phyloP scores from a whole-genome alignment of 139 green algal genomes.

The Nannochloris sp. region DNA sequence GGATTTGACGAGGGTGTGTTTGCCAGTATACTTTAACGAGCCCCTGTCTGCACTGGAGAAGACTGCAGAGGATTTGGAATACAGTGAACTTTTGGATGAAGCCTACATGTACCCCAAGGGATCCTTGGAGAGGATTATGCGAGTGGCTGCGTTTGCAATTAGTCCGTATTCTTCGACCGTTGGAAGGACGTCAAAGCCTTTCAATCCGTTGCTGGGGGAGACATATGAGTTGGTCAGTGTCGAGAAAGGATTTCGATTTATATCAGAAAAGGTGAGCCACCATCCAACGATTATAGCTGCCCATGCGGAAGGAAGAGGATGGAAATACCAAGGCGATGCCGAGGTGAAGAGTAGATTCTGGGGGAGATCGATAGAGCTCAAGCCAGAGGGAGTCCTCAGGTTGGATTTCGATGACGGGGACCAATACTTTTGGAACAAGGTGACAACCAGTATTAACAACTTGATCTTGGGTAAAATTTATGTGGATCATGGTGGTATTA shows the following conservation, averaged over 20 bases:
- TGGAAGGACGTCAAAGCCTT: constrained; percentile 50
- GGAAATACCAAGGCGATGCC: constrained; percentile 59
- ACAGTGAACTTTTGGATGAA: constrained; percentile 65
- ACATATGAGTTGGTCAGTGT: constrained; percentile 58
- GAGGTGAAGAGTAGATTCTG: constrained; percentile 90
- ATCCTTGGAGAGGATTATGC: constrained; percentile 46
- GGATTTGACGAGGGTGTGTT: constrained; percentile 75
- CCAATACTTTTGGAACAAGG: constrained; percentile 69
- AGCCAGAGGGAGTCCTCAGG: constrained; percentile 53
- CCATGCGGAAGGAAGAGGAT: constrained; percentile 49
- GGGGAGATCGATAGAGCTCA: constrained; percentile 79
- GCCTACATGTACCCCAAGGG: constrained; percentile 26
- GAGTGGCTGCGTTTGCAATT: constrained; percentile 74
- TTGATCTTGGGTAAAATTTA: constrained; percentile 86
- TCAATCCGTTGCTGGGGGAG: constrained; percentile 73
- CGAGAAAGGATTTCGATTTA: constrained; percentile 50
- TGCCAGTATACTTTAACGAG: constrained; percentile 95
- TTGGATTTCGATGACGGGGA: constrained; percentile 66
- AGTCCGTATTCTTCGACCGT: constrained; percentile 42
- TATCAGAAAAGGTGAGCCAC: constrained; percentile 69
- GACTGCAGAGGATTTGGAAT: constrained; percentile 75
- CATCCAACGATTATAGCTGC: constrained; percentile 72
- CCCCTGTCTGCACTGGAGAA: constrained; percentile 68
- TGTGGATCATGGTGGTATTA: constrained; percentile 76
- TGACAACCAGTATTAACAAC: constrained; percentile 77